Base-by-base conservation (phyloP, 805 yeast genomes). In the Ogataea parapolymorpha region DNA sequence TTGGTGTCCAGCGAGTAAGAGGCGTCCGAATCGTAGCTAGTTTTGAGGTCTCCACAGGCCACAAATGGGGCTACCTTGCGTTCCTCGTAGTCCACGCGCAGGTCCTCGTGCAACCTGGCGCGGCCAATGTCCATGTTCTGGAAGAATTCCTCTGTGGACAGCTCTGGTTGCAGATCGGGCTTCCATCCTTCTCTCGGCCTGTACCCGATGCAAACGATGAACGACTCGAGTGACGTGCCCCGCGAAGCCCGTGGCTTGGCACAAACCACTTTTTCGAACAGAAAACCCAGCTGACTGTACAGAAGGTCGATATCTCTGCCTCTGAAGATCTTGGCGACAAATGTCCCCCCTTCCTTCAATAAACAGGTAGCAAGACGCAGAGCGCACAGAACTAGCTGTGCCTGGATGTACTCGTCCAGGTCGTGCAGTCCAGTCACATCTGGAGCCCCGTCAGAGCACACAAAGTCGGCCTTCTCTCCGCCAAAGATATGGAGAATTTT, bases 341-440 rank as follows among this genome's bases (percentile, higher is more conserved):
- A 93, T 0, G 84, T 72, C 38, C 99, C 99, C 26, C 95, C 96
- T 11, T 87, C 84, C 57, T 86, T 79, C 46, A 93, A 71, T 14
- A 93, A 72, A 58, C 96, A 88, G 2, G 96, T 85, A 2, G 98
- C 90, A 41, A 93, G 69, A 55, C 89, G 96, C 41, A 93, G 67
- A 1, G 99, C 99, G 28, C 96, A 83, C 53, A 90, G 69, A 38
- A 93, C 85, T 42, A 93, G 70, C 60, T 93, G 98, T 2, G 96
- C 96, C 67, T 93, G 99, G 43, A 93, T 85, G 59, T 91, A 93
- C 63, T 93, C 99, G 62, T 93, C 99, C 44, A 93, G 69, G 63
- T 93, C 99, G 60, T 93, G 99, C 37, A 93, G 65, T 1, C 99
- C 99, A 0, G 99, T 93, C 16, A 93, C 99, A 65, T 93, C 99